Evolutionary conservation across 805 yeast species (phyloP).

Genomic region (Wickerhamomyces subpelliculosus): DNA sequence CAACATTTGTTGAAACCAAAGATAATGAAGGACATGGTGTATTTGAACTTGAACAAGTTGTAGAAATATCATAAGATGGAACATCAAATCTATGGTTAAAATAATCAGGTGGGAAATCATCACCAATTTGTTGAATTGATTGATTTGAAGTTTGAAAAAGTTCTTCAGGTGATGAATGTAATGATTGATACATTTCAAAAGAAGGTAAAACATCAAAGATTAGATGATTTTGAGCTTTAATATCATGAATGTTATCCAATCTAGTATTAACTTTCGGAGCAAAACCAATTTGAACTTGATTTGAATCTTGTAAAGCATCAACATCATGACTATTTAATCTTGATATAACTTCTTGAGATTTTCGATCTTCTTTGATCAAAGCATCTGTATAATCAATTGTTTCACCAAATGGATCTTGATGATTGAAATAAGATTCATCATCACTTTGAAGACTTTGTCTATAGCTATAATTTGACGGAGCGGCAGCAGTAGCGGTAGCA

Average conservation of each 20-base stretch:
- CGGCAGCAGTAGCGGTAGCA: neutral
- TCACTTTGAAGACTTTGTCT: neutral
- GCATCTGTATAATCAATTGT: neutral
- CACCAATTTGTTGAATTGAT: too few species aligned
- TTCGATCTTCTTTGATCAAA: neutral
- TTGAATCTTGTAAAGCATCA: neutral
- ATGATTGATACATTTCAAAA: conserved; percentile 41
- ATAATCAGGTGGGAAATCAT: conserved; percentile 23
- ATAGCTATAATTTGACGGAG: too few species aligned
- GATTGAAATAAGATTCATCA: neutral
- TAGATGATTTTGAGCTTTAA: neutral
- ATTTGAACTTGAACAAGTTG: too few species aligned
- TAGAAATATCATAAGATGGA: neutral
- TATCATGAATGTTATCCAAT: neutral
- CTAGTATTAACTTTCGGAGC: too few species aligned
- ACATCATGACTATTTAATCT: neutral
- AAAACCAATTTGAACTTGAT: neutral
- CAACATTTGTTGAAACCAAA: too few species aligned
- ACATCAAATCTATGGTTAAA: too few species aligned
- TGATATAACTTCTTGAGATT: neutral
- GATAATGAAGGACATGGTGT: too few species aligned
- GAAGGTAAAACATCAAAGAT: conserved; percentile 35
- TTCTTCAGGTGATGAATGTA: conserved; percentile 23
- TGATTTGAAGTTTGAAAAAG: too few species aligned
- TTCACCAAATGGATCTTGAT: neutral